Base-by-base conservation (phyloP, 306 rosid genomes). In the Lathyrus tuberosus region DNA sequence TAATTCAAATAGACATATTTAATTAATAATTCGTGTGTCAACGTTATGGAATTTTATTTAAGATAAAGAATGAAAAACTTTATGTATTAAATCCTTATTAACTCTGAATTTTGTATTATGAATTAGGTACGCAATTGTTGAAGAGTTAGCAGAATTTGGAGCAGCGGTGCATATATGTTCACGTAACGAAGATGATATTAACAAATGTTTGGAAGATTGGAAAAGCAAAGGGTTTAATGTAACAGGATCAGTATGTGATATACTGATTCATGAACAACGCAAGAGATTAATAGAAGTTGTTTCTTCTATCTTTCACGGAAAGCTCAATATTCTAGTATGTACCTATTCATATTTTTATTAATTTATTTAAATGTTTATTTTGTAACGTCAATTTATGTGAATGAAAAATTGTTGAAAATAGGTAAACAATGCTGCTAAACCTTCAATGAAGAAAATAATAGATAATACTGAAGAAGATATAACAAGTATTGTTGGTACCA, bases 341-440 rank as follows among this genome's bases (percentile, higher is more conserved):
- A 9, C n/a, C 5, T 14, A 14, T 46, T 14, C 7, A 42, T 12
- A 11, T 10, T 1, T 24, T 4, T 4, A 10, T 22, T 22, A 22
- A 0, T 2, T 53, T 3, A 10, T 4, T 6, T n/a, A 24, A 24
- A 24, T 3, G 3, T 1, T 24, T 1, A 1, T 24, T n/a, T n/a
- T n/a, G n/a, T 3, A 24, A 24, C 1, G 3, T 3, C 3, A 1
- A 24, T 24, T 1, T 24, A 24, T 24, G 3, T 1, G 1, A 24
- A 1, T 24, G 3, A 24, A 24, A 24, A 24, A 3, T 24, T 24
- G 2, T 24, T 3, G 1, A 24, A 24, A 24, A 17, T 51, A 51
- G 1, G 80, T 73, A 37, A 84, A 86, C 75, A 86, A 84, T 26
- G 86, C 71, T 2, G 86, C 67, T n/a, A 70, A 5, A 14, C 0